Evolutionary conservation across 208 protist species (phyloP), one percentile per base, ranked within the genome.

Genomic region (Leishmania gerbilli): DNA sequence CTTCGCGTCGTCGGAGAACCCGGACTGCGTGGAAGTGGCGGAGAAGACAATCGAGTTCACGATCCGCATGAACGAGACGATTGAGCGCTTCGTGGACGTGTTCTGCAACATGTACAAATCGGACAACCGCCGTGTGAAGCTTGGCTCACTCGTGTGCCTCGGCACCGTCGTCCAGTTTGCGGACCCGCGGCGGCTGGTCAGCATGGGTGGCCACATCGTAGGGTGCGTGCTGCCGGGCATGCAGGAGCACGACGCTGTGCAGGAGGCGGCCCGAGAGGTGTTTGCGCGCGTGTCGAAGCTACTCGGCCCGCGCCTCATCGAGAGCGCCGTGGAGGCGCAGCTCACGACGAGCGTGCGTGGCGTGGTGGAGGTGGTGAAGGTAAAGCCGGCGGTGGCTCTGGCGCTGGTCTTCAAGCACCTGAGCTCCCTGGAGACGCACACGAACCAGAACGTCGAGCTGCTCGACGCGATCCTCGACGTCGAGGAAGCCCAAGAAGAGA

Each of bases 301-400:
- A 42, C 87, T 93, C 11, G 95, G 95, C 21, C 83, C 92, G 71
- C 84, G 90, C 19, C 86, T 97, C 31, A 96, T 98, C 85, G 95
- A 98, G 89, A 88, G 76, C 76, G 93, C 92, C 6, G 92, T 96
- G 40, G 91, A 95, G 83, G 91, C 90, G 56, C 95, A 98, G 89
- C 86, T 98, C 40, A 88, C 87, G 67, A 92, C 91, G 27, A 95
- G 92, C 85, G 89, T 96, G 53, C 91, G 92, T 9, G 95, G 95
- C 80, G 93, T 98, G 64, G 90, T 97, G 83, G 95, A 98, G 87
- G 93, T 98, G 76, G 95, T 98, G 49, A 97, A 97, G 89, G 95
- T 98, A 77, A 94, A 95, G 85, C 95, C 95, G 2, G 86, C 62
- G 55, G 79, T 94, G 34, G 92, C 95, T 42, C 90, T 98, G n/a